Percentiles rank a stretch among this genome's conserved stretches.
phyloP scores from a whole-genome alignment of 495 filamentous ascomycete species.

The Aspergillus panamensis region DNA sequence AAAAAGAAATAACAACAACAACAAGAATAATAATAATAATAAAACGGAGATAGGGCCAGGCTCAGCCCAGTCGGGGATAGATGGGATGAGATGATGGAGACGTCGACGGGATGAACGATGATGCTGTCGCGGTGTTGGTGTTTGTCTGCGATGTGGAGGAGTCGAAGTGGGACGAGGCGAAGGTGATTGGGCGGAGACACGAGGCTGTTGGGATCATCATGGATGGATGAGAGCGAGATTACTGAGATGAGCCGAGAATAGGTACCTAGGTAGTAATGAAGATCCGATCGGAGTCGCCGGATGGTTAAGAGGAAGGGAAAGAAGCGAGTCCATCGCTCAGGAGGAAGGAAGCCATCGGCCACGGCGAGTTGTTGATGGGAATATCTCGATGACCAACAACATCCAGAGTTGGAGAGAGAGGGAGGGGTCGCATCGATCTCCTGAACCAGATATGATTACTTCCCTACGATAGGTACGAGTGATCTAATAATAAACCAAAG shows the following conservation, averaged over 20 bases:
- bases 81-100: neutral
- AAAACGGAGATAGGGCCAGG: too few relatives aligned
- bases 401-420: neutral
- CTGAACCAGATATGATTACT: too few relatives aligned
- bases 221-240: neutral
- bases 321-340: neutral
- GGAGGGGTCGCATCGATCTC: neutral
- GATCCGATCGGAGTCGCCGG: neutral
- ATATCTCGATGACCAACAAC: neutral
- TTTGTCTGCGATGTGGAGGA: conserved; percentile 5
- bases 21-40: too few relatives aligned
- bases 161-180: conserved; percentile 12
- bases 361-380: neutral
- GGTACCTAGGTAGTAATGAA: neutral
- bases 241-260: neutral
- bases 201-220: conserved; percentile 13
- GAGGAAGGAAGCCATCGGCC: neutral
- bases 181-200: conserved; percentile 17
- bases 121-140: neutral
- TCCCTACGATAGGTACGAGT: too few relatives aligned
- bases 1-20: neutral
- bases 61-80: too few relatives aligned
- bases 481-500: too few relatives aligned
- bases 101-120: neutral
- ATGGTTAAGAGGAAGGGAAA: too few relatives aligned